phyloP scores from a whole-genome alignment of 495 filamentous ascomycete species.

The Cenococcum geophilum region DNA sequence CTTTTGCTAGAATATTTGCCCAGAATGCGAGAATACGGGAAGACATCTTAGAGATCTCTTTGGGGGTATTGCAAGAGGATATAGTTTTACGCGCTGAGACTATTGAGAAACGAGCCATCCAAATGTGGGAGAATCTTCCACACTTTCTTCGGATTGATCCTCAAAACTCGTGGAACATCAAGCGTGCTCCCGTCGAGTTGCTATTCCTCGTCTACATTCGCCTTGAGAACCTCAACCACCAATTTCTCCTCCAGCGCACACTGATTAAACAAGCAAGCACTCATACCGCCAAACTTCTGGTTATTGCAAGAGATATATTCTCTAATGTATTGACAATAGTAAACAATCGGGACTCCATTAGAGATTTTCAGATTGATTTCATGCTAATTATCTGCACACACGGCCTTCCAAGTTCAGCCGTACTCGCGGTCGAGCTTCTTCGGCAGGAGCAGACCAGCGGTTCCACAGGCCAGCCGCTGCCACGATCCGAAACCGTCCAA shows the following conservation, averaged over 20 bases:
- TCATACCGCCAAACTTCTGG: constrained; percentile 47
- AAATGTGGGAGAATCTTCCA: constrained; percentile 18
- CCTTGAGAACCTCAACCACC: constrained; percentile 51
- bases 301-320: constrained; percentile 50
- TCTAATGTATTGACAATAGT: constrained; percentile 44
- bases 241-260: constrained; percentile 54
- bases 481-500: constrained; percentile 56
- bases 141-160: constrained; percentile 15
- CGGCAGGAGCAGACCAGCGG: constrained; percentile 47
- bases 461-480: constrained; percentile 39
- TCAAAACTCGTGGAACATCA: constrained; percentile 14
- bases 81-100: constrained; percentile 46
- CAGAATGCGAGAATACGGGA: constrained; percentile 48
- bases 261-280: constrained; percentile 48
- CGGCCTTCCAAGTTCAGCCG: constrained; percentile 53
- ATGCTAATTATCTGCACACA: constrained; percentile 45
- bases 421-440: constrained; percentile 57
- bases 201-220: constrained; percentile 39
- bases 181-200: constrained; percentile 21
- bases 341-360: constrained; percentile 44
- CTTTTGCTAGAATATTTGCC: constrained; percentile 46
- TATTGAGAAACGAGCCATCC: constrained; percentile 18
- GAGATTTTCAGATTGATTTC: constrained; percentile 48
- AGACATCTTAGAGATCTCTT: constrained; percentile 54
- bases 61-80: constrained; percentile 45